phyloP scores from a whole-genome alignment of 225 moss, liverwort and hornwort genomes.

The Pleurozium schreberi region DNA sequence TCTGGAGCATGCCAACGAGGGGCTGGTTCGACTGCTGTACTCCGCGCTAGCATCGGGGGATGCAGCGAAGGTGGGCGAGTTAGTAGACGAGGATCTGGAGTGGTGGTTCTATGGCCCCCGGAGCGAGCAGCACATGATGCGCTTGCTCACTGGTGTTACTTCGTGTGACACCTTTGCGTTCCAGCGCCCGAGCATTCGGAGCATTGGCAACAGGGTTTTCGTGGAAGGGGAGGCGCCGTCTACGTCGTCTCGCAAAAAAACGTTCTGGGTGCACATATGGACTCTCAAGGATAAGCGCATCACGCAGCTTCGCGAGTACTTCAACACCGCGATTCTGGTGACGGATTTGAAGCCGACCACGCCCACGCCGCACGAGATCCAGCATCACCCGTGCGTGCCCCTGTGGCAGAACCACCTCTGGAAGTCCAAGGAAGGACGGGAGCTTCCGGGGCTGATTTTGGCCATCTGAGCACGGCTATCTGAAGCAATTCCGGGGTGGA shows the following conservation, averaged over 20 bases:
- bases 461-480: slow-evolving; percentile 25
- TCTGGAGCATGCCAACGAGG: slow-evolving; percentile 70
- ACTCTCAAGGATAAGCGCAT: slow-evolving; percentile 72
- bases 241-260: neutral
- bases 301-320: slow-evolving; percentile 86
- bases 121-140: slow-evolving; percentile 97
- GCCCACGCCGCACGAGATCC: slow-evolving; percentile 52
- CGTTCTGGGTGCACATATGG: slow-evolving; percentile 89
- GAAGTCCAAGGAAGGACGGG: slow-evolving; percentile 75
- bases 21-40: slow-evolving; percentile 77
- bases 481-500: neutral
- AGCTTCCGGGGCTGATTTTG: slow-evolving; percentile 69
- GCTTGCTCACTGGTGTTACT: slow-evolving; percentile 92
- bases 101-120: slow-evolving; percentile 99
- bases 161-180: slow-evolving; percentile 74
- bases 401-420: slow-evolving; percentile 85
- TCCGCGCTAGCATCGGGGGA: slow-evolving; percentile 67
- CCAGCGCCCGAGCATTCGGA: slow-evolving; percentile 40
- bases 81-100: slow-evolving; percentile 84
- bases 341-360: slow-evolving; percentile 63
- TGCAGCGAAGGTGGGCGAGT: slow-evolving; percentile 49
- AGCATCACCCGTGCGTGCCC: slow-evolving; percentile 65
- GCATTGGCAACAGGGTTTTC: slow-evolving; percentile 53
- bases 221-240: slow-evolving; percentile 59
- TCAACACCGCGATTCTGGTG: slow-evolving; percentile 83